These are phyloP conservation scores for Fraxinus americana DNA, from an alignment of 257 asterid species.

Conservation along the genomic window DNA sequence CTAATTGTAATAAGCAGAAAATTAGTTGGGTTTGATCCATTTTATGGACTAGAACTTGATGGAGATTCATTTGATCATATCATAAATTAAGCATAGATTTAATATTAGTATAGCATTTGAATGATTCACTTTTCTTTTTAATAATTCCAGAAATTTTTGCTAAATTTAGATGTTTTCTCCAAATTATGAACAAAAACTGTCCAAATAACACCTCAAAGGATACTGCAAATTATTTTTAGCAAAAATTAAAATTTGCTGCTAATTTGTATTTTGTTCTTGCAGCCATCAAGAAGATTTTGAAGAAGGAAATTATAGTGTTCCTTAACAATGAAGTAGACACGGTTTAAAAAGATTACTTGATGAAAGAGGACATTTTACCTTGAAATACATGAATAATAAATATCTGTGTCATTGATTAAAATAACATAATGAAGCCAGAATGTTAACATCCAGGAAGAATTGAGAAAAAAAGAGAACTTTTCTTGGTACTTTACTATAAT, in stretches of 20 bases:
- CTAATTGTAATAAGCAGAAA: background rate
- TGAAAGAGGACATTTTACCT: background rate
- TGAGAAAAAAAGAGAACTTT: constrained; percentile 43
- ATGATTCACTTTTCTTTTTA: too few relatives aligned
- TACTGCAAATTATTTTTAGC: background rate
- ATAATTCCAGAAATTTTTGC: too few relatives aligned
- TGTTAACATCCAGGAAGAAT: constrained; percentile 38
- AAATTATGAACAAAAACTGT: background rate
- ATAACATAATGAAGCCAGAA: background rate
- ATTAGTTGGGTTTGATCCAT: background rate
- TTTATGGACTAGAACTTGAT: background rate
- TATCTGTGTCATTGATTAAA: too few relatives aligned
- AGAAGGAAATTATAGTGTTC: background rate
- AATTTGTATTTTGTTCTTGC: background rate
- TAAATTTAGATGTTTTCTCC: too few relatives aligned
- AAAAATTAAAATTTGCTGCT: background rate
- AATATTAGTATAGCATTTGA: too few relatives aligned
- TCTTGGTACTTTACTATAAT: constrained; percentile 35
- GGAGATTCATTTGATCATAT: background rate
- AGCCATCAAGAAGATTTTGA: background rate
- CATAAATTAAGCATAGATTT: too few relatives aligned
- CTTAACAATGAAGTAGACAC: constrained; percentile 27
- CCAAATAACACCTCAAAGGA: background rate
- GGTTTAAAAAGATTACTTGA: constrained; percentile 32
- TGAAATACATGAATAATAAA: constrained; percentile 24